Percentiles rank a stretch among this genome's conserved stretches.
Conservation (phyloP, 495 filamentous ascomycete species). For the Hypoxylon trugodes region DNA sequence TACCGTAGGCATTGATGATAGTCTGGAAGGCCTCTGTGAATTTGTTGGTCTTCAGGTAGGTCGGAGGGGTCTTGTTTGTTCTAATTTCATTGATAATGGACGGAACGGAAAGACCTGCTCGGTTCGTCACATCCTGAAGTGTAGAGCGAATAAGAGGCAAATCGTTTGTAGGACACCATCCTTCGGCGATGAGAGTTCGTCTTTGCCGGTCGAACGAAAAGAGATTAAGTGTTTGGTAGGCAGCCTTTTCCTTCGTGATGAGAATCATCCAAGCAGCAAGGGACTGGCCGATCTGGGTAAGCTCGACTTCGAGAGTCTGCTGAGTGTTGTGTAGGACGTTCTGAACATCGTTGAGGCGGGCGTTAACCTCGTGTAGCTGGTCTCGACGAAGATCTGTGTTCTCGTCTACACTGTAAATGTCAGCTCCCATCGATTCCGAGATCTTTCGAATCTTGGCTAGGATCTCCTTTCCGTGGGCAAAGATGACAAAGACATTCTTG, state of each 20-base stretch:
- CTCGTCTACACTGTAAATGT: constrained; percentile 96
- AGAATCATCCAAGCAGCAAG: constrained; percentile 96
- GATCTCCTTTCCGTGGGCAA: constrained; percentile 97
- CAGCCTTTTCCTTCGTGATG: constrained; percentile 96
- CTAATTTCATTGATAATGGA: constrained; percentile 97
- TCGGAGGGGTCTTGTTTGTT: constrained; percentile 96
- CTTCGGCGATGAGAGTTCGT: constrained; percentile 96
- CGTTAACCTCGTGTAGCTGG: constrained; percentile 97
- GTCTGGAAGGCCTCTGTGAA: constrained; percentile 99
- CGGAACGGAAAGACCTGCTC: constrained; percentile 90
- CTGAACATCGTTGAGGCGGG: constrained; percentile 83
- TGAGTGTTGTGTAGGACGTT: constrained; percentile 97
- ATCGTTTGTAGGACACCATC: constrained; percentile 93
- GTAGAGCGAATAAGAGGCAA: constrained; percentile 93
- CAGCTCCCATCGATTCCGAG: constrained; percentile 93
- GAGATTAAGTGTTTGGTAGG: constrained; percentile 95
- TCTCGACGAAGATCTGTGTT: constrained; percentile 92
- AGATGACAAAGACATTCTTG: constrained; percentile 99
- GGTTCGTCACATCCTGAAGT: constrained; percentile 94
- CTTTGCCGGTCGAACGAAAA: constrained; percentile 96
- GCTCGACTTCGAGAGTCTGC: constrained; percentile 89
- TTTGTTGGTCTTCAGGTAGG: constrained; percentile 95
- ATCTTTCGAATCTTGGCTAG: constrained; percentile 99
- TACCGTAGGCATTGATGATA: constrained; percentile 98
- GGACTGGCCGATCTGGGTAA: constrained; percentile 88